Conservation (phyloP, 257 asterid genomes). For the Nicotiana noctiflora region DNA sequence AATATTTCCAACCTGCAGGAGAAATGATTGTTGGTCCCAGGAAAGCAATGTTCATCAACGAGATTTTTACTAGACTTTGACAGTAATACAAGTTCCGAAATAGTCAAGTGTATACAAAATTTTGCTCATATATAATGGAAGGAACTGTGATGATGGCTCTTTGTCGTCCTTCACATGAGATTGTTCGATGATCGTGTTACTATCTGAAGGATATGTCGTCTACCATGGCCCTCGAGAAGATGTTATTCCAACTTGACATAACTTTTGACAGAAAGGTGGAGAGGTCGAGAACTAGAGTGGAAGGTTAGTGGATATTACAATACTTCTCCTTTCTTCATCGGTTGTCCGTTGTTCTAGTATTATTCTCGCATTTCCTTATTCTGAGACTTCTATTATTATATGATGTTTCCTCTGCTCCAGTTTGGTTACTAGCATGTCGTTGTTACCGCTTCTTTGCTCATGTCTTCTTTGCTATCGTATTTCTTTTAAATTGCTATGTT, state of each 20-base stretch:
- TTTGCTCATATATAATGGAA: constrained; percentile 84
- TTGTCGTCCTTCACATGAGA: constrained; percentile 93
- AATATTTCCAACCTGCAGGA: constrained; percentile 31
- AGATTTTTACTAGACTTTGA: constrained; percentile 92
- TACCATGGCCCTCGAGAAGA: constrained; percentile 74
- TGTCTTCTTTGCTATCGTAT: too few relatives aligned
- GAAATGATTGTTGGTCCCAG: constrained; percentile 93
- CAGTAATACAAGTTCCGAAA: constrained; percentile 86
- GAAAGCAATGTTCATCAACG: constrained; percentile 88
- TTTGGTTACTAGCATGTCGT: too few relatives aligned
- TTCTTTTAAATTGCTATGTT: too few relatives aligned
- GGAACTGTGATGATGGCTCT: constrained; percentile 85
- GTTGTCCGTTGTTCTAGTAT: too few relatives aligned
- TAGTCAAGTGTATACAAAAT: constrained; percentile 68
- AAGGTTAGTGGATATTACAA: too few relatives aligned
- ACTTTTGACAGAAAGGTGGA: too few relatives aligned
- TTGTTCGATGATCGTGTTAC: constrained; percentile 66
- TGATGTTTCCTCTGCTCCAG: too few relatives aligned
- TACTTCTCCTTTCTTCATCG: too few relatives aligned
- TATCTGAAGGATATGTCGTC: constrained; percentile 72
- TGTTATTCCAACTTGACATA: constrained; percentile 21
- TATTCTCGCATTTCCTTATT: too few relatives aligned
- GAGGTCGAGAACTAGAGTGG: too few relatives aligned
- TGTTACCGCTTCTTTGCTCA: too few relatives aligned
- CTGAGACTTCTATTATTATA: too few relatives aligned